Percentiles rank a stretch among this genome's conserved stretches.
Evolutionary conservation across 179 eudicot genomes (phyloP).

Genomic region (Drosera spatulata): DNA sequence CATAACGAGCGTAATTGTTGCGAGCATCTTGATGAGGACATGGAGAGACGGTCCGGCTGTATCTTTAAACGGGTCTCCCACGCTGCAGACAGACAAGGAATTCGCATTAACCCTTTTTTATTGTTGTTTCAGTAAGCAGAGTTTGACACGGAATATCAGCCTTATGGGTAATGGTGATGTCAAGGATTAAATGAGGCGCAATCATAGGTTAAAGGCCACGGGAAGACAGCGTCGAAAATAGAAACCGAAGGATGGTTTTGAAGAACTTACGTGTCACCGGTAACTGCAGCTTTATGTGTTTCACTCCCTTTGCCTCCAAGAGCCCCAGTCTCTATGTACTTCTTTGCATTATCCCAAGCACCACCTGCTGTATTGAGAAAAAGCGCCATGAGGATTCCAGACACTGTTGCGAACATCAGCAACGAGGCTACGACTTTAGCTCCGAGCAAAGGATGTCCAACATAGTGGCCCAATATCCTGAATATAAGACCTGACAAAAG

Average conservation of each 20-base stretch:
- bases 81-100: no score
- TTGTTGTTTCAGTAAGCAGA: no score
- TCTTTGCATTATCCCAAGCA: conserved; percentile 99
- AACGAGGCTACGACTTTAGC: conserved; percentile 95
- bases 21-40: conserved; percentile 92
- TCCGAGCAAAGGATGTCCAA: conserved; percentile 89
- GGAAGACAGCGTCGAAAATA: no score
- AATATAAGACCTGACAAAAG: conserved; percentile 56
- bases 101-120: no score
- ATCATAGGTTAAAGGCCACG: no score
- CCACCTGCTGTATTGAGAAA: conserved; percentile 98
- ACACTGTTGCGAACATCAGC: conserved; percentile 96
- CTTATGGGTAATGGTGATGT: no score
- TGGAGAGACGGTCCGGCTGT: conserved; percentile 98
- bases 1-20: conserved; percentile 93
- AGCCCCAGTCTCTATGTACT: conserved; percentile 96
- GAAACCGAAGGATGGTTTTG: background rate
- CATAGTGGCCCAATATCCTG: conserved; percentile 71
- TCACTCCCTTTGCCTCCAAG: conserved; percentile 99
- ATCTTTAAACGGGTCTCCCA: conserved; percentile 97
- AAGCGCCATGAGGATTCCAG: conserved; percentile 99
- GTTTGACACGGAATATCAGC: no score
- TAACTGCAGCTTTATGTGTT: conserved; percentile 88
- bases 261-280: conserved; percentile 95
- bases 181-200: no score